Percentiles rank a stretch among this genome's conserved stretches.
These are phyloP conservation scores for Vitis vinifera DNA, from an alignment of 164 flowering plant genomes.

Conservation along the genomic window DNA sequence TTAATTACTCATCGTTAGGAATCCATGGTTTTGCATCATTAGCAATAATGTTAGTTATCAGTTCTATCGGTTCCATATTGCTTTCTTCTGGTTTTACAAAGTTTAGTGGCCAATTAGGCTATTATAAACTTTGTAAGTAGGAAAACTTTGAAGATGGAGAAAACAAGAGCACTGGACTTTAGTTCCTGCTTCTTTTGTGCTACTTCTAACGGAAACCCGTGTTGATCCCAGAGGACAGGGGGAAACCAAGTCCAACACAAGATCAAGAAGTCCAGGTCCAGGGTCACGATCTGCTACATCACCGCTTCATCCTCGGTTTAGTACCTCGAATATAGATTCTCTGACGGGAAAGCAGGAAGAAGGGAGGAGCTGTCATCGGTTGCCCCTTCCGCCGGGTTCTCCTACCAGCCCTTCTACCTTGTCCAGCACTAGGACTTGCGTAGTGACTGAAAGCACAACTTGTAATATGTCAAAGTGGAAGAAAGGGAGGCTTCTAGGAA, in stretches of 20 bases:
- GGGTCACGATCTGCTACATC: constrained; percentile 42
- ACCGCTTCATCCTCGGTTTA: constrained; percentile 57
- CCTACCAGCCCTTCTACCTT: constrained; percentile 58
- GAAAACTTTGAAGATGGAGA: background rate
- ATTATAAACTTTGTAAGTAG: too few species aligned
- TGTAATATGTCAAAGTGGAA: constrained; percentile 64
- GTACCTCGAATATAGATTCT: constrained; percentile 50
- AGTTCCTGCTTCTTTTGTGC: background rate
- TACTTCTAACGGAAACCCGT: constrained; percentile 5
- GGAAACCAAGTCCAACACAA: constrained; percentile 39
- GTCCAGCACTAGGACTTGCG: constrained; percentile 33
- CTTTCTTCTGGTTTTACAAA: too few species aligned
- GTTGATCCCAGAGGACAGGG: constrained; percentile 40
- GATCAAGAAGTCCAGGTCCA: constrained; percentile 66
- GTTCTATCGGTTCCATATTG: too few species aligned
- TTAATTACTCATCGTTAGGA: background rate
- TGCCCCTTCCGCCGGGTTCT: constrained; percentile 96
- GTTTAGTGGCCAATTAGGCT: too few species aligned
- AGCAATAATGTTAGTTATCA: too few species aligned
- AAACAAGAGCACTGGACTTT: background rate
- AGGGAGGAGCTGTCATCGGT: constrained; percentile 59
- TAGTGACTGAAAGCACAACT: constrained; percentile 31
- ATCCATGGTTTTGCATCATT: too few species aligned
- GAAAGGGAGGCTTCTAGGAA: constrained; percentile 88
- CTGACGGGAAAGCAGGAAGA: constrained; percentile 59